phyloP scores from a whole-genome alignment of 805 yeast species.

The Dipodascopsis tothii region DNA sequence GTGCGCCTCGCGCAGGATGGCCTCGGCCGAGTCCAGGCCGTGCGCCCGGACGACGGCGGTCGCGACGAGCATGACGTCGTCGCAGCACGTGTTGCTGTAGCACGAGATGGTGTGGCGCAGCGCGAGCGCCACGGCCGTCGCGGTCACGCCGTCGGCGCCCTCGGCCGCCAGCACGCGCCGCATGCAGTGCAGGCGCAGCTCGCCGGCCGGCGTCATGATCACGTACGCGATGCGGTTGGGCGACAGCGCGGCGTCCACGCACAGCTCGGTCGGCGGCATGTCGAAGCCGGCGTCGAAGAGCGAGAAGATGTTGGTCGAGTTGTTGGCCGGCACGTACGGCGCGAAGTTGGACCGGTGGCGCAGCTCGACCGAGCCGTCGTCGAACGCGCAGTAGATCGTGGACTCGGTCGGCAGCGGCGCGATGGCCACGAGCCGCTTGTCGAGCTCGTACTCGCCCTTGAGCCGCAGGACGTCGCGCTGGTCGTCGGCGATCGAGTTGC shows the following conservation, averaged over 20 bases:
- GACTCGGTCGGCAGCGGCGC: conserved; percentile 8
- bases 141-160: conserved; percentile 12
- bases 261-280: conserved; percentile 18
- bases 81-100: conserved; percentile 56
- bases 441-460: conserved; percentile 2
- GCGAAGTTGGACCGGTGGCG: conserved; percentile 15
- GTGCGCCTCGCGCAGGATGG: conserved; percentile 59
- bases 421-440: conserved; percentile 5
- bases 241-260: conserved; percentile 28
- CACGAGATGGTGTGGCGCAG: conserved; percentile 62
- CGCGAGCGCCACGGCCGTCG: conserved; percentile 55
- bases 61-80: conserved; percentile 58
- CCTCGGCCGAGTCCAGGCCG: conserved; percentile 35
- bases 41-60: background rate
- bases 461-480: conserved; percentile 11
- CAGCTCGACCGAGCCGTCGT: conserved; percentile 18
- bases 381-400: conserved; percentile 7
- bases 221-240: conserved; percentile 31
- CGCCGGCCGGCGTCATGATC: conserved; percentile 15
- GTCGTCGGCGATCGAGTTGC: conserved; percentile 13
- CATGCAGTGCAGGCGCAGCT: conserved; percentile 21
- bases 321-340: conserved; percentile 3
- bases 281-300: conserved; percentile 24
- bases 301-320: conserved; percentile 18
- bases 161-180: conserved; percentile 3